Base-by-base conservation (phyloP, 495 filamentous ascomycete genomes). In the Astrocystis sublimbata region DNA sequence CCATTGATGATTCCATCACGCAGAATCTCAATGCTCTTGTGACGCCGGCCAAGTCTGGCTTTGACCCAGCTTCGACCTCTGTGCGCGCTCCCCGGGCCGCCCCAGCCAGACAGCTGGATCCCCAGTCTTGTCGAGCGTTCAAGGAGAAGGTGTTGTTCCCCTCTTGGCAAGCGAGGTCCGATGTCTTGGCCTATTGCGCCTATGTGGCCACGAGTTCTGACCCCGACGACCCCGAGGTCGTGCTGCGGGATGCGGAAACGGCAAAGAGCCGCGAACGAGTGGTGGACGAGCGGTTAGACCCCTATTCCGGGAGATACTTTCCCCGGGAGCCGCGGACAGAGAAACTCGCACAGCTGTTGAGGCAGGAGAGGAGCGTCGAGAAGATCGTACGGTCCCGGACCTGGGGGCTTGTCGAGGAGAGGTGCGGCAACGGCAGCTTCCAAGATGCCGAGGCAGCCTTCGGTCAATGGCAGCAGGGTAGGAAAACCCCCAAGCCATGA, bases 1-100 rank as follows among this genome's bases (percentile, higher is more conserved):
- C 90, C 24, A 90, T 97, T 65, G 94, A 98, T 71, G 94, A 98
- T 71, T 90, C 89, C 15, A 97, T 98, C 66, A 86, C 86, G 1
- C 93, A 97, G 71, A 92, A 96, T 65, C 83, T 98, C 42, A 98
- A 98, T 77, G 91, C 92, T 2, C 82, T 98, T 24, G 75, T 92
- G 35, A 93, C 89, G 2, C 94, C 94, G 0, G 79, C 90, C 15
- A 79, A 69, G 26, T 72, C 76, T 21, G 84, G 85, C 7, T 98
- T 96, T 71, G 89, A 96, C 64, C 91, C 94, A 15, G 80, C 88
- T 1, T 92, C 91, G 1, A 96, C 91, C 5, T 76, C 79, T 5
- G 72, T 68, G 0, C 75, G 78, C 2, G 75, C 80, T 2, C 74
- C 83, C 3, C 82, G 86, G 26, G 82, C 86, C 35, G 72, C n/a